phyloP scores from a whole-genome alignment of 192 early-diverging fungal species.

The Coemansia javaensis region DNA sequence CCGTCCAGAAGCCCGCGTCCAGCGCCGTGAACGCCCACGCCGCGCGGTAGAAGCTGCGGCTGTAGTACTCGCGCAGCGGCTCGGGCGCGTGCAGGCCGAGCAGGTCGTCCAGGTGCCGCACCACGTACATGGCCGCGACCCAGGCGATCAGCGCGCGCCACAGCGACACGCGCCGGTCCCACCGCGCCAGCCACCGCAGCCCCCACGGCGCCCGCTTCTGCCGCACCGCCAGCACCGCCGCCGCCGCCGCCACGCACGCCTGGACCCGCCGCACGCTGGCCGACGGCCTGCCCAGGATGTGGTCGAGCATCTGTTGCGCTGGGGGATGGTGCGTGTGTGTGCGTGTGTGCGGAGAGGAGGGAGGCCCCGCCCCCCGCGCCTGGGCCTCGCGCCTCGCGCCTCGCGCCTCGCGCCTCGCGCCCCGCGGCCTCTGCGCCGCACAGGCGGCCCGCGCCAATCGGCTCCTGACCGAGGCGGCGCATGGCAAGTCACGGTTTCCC shows the following conservation, averaged over 20 bases:
- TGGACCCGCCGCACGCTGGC: constrained; percentile 78
- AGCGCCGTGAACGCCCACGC: constrained; percentile 84
- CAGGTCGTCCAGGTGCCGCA: constrained; percentile 64
- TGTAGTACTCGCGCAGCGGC: constrained; percentile 81
- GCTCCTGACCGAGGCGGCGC: too few relatives aligned
- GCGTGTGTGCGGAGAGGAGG: too few relatives aligned
- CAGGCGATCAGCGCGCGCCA: constrained; percentile 75
- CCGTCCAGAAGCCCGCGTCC: constrained; percentile 94
- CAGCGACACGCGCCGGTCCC: constrained; percentile 37
- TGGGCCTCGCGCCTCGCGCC: too few relatives aligned
- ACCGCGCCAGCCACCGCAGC: constrained; percentile 18
- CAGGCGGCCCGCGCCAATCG: too few relatives aligned
- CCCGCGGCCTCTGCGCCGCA: too few relatives aligned
- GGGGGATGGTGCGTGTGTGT: too few relatives aligned
- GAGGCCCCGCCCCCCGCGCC: too few relatives aligned
- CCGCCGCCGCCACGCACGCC: constrained; percentile 30
- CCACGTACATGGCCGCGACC: constrained; percentile 59
- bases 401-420: too few relatives aligned
- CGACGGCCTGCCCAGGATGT: constrained; percentile 86
- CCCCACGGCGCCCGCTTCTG: constrained; percentile 27
- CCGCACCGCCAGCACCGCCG: constrained; percentile 13
- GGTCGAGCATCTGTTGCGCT: constrained; percentile 71
- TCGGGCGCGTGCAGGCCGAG: constrained; percentile 74
- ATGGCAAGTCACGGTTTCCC: too few relatives aligned
- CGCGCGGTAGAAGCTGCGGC: constrained; percentile 82